phyloP scores from a whole-genome alignment of 2,329 filamentous ascomycete genomes.

The Trichophyton simii region DNA sequence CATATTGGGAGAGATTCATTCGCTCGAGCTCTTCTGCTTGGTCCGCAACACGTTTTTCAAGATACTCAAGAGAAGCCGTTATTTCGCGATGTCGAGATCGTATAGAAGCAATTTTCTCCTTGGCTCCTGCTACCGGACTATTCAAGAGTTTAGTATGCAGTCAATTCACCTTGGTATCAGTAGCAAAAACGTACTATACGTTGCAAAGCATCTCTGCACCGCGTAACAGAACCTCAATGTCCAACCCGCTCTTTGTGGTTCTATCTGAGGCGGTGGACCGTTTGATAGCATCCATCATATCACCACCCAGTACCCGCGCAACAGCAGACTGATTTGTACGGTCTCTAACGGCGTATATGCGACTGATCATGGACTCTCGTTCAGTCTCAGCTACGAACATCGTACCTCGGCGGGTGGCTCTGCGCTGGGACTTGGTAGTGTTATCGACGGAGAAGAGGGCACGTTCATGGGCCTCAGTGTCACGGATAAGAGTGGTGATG shows the following conservation, averaged over 20 bases:
- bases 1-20: conserved; percentile 50
- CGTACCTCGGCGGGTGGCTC: conserved; percentile 37
- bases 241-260: conserved; percentile 53
- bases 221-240: conserved; percentile 70
- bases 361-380: conserved; percentile 33
- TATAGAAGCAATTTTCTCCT: conserved; percentile 61
- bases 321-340: conserved; percentile 58
- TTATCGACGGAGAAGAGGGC: conserved; percentile 87
- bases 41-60: conserved; percentile 66
- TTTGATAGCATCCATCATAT: conserved; percentile 70
- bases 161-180: no score
- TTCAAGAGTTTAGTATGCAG: conserved; percentile 7
- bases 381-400: conserved; percentile 33
- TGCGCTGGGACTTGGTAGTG: conserved; percentile 41
- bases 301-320: conserved; percentile 73
- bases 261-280: conserved; percentile 44
- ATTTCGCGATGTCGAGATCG: conserved; percentile 60
- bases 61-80: conserved; percentile 60
- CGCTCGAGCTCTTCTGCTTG: conserved; percentile 61
- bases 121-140: conserved; percentile 61
- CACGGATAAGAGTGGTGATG: conserved; percentile 86
- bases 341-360: conserved; percentile 38
- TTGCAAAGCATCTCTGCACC: conserved; percentile 83
- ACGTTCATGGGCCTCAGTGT: conserved; percentile 88
- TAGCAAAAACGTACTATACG: conserved; percentile 53